Base-by-base conservation (phyloP, 495 filamentous ascomycete genomes). In the Cladorrhinum samala region DNA sequence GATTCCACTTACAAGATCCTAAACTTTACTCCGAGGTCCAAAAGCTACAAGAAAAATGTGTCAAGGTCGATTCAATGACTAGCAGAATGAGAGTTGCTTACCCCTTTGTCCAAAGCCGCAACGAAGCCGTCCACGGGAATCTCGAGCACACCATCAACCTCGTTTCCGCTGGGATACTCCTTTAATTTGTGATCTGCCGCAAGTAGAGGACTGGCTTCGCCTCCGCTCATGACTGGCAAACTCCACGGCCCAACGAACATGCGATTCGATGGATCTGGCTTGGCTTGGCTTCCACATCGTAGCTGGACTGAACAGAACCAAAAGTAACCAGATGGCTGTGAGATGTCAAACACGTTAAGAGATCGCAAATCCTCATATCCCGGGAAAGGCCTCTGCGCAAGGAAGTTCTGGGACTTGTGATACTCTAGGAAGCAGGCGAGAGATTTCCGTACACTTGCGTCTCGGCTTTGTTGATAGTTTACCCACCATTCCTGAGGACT, bases 281-380 rank as follows among this genome's bases (percentile, higher is more conserved):
- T 33, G 27, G 5, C 27, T 11, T 33, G n/a, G n/a, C 27, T 33
- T 33, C 27, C 19, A 25, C 47, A 49, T 17, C 23, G 42, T 18
- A 20, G 46, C 39, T 41, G 27, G 17, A 18, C n/a, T 2, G 48
- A 23, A 19, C 44, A 25, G 44, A 56, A 56, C 3, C 18, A 18
- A 14, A 56, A 56, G 2, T 13, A 18, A 16, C 24, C 23, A 50
- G 54, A 41, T 40, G 39, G 39, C 39, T 41, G 39, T 41, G 11
- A 50, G 18, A 56, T 19, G 17, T 56, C 54, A 49, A 56, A 50
- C 1, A 47, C 16, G 49, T 39, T 40, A 56, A 39, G 18, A 56
- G 54, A 18, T 19, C 9, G 37, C 49, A 38, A 23, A 49, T 46
- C 19, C n/a, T n/a, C 8, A 53, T 38, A 18, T 23, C 14, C 25